phyloP scores from a whole-genome alignment of 345 rosid species.

The Sapria himalayana region DNA sequence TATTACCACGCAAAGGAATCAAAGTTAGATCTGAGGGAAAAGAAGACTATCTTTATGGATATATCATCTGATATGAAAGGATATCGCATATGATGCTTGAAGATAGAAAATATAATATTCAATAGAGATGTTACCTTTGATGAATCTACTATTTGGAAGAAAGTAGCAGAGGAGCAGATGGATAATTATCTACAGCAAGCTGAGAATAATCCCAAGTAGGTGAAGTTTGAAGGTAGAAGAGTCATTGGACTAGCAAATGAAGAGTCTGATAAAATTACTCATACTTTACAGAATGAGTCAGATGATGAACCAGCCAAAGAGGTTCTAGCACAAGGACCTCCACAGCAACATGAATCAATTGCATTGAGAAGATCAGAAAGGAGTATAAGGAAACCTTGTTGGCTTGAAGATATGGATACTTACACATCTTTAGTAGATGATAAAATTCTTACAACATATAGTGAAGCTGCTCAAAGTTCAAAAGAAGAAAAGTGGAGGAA shows the following conservation, averaged over 20 bases:
- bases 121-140: not conserved
- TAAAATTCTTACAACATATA: not conserved
- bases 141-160: not conserved
- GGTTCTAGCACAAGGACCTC: not conserved
- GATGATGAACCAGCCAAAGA: not conserved
- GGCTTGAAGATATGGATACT: not conserved
- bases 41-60: not conserved
- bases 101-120: not conserved
- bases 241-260: not conserved
- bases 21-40: not conserved
- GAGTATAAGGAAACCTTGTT: not conserved
- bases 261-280: too few species aligned
- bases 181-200: not conserved
- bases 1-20: not conserved
- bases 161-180: not conserved
- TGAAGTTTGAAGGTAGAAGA: not conserved
- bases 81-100: not conserved
- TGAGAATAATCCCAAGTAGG: not conserved
- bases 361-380: not conserved
- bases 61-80: not conserved
- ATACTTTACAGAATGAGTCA: not conserved
- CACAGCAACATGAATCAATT: not conserved
- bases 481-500: not conserved
- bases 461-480: not conserved
- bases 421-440: not conserved